A percentile compares a stretch with the other conserved stretches of the same genome.
phyloP scores from a whole-genome alignment of 2,329 filamentous ascomycete genomes.

The Colletotrichum liaoningense region DNA sequence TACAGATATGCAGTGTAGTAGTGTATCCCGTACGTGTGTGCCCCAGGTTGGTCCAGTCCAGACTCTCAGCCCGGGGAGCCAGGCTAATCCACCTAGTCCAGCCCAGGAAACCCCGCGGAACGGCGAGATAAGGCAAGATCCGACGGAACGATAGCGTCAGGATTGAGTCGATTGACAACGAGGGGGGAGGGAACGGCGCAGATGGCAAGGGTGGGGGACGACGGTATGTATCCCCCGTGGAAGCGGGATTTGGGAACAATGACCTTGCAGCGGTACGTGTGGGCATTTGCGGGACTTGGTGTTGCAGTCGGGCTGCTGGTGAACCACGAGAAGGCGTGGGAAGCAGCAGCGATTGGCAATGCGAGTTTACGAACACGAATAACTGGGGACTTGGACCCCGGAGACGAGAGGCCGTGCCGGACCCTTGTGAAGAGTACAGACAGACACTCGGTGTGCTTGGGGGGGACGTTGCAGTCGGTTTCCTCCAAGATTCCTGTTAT shows the following conservation, averaged over 20 bases:
- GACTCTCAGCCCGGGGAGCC: too few relatives aligned
- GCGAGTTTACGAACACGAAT: slow-evolving; percentile 34
- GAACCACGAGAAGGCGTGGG: neutral
- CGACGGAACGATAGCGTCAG: neutral
- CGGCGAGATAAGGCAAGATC: slow-evolving; percentile 15
- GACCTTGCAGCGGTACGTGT: neutral
- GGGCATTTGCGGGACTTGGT: neutral
- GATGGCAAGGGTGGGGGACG: neutral
- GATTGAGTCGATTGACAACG: neutral
- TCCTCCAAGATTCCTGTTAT: neutral
- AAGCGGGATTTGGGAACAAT: neutral
- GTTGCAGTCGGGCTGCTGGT: slow-evolving; percentile 20
- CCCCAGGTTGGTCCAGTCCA: neutral
- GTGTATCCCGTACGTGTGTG: neutral
- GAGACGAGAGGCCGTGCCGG: too few relatives aligned
- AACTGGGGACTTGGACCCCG: neutral
- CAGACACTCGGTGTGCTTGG: neutral
- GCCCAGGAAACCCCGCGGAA: slow-evolving; percentile 1
- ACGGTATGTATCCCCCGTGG: neutral
- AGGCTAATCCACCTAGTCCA: neutral
- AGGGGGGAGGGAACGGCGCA: neutral
- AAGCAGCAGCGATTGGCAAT: slow-evolving; percentile 11
- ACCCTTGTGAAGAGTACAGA: neutral
- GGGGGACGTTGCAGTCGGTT: neutral
- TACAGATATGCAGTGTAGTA: neutral